Base-by-base conservation (phyloP, 2,329 filamentous ascomycete species). In the Fusarium buharicum region DNA sequence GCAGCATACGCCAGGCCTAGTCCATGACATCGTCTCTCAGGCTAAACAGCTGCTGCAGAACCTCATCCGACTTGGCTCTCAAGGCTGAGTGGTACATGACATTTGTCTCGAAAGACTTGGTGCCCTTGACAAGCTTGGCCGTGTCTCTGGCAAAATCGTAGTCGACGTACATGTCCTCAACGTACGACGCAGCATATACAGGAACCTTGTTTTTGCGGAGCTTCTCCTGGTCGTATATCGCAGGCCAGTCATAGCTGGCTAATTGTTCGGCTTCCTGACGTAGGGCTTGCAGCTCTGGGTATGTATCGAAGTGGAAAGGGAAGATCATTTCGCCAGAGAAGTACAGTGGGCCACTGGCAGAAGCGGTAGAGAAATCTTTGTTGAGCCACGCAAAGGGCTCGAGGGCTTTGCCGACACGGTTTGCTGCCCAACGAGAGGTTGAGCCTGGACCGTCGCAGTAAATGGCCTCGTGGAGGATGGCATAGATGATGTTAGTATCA, bases 271-370 rank as follows among this genome's bases (percentile, higher is more conserved):
- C 92, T 0, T 87, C 89, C 11, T 86, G 80, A 50, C 84, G 84
- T 41, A 98, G 76, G 54, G 86, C 79, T n/a, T 78, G 78, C 17
- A 98, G 85, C 74, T 96, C 92, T 1, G 86, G 81, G 70, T 92
- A 94, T 14, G 89, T 89, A 33, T 93, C 86, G 66, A 97, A 93
- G 82, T 93, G 90, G 75, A 91, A 90, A 1, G 90, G 89, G 74
- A 88, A 97, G 46, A 97, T 85, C 92, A 97, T 97, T 78, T 98
- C 94, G 57, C 93, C 93, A 0, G 91, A 92, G 77, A 97, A 96
- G 75, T 85, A 90, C 18, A 95, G 79, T 0, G 89, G 88, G 3
- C 78, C 72, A 6, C 79, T 74, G 1, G 73, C 73, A 9, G 64
- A 64, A 16, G 61, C 56, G 2, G 68, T 63, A 5, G 68, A 61